Evolutionary conservation across 1,284 basidiomycete species (phyloP), one percentile per base, ranked within the genome.

Genomic region (Ceratobasidium sp.): DNA sequence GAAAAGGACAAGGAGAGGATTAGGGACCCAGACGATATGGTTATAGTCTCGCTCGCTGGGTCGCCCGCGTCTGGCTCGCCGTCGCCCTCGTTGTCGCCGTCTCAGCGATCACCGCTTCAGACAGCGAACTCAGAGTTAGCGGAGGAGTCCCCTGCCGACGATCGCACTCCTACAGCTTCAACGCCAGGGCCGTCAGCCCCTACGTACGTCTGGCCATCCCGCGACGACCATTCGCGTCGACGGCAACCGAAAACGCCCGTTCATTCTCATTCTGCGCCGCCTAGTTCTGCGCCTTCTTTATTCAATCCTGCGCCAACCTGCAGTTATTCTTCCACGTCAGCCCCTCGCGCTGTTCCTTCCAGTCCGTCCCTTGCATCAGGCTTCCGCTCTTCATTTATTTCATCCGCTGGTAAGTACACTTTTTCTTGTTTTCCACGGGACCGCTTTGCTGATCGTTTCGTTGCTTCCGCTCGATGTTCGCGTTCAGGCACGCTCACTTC

Each of bases 1-100:
- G 59, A 62, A 62, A 57, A 59, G 44, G 51, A 54, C 27, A 53
- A 53, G 19, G 67, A 27, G 33, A 69, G 47, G 67, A 72, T 72
- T 45, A 59, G 67, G 57, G 56, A 72, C 33, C 67, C 56, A 22
- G 67, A 72, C 54, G 67, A 72, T 33, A 72, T 72, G 67, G 67
- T 72, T 29, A 72, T 72, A 29, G 67, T 72, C 14, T 72, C 67
- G 45, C 67, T 60, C 45, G 67, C 67, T n/a, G 22, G 33, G 6
- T 53, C 47, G 8, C 63, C 63, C 27, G 44, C 63, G 6, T 44
- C 59, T 8, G 45, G 41, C 24, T 45, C 59, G 36, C 15, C 41
- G 11, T 59, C 57, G 11, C 29, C 59, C 4, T 63, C 62, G 44
- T 45, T 63, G 24, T 29, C 62, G 24, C 62, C 62, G 1, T 47